Evolutionary conservation across 2,329 filamentous ascomycete genomes (phyloP).

Genomic region (Colletotrichum tabaci): DNA sequence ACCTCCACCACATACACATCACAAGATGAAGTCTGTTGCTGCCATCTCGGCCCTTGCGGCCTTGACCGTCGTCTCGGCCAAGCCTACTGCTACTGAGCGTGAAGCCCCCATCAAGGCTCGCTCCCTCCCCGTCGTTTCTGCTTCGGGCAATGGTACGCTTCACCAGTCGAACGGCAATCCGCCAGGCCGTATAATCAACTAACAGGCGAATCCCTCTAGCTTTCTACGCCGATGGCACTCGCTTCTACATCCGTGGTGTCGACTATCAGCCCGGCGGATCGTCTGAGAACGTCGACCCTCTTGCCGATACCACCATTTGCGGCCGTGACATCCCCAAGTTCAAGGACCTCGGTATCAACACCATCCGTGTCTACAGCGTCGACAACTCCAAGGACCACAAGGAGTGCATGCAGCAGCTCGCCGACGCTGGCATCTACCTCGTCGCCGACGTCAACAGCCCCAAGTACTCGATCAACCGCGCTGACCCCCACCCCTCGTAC

Average conservation of each 20-base stretch:
- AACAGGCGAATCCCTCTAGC: slow-evolving; percentile 55
- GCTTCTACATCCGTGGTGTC: slow-evolving; percentile 73
- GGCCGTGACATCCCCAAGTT: slow-evolving; percentile 86
- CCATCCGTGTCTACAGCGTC: slow-evolving; percentile 91
- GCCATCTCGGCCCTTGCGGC: slow-evolving; percentile 65
- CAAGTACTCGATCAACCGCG: slow-evolving; percentile 88
- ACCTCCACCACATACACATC: slow-evolving; percentile 25
- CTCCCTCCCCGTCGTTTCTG: slow-evolving; percentile 64
- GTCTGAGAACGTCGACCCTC: slow-evolving; percentile 75
- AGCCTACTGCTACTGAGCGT: slow-evolving; percentile 65
- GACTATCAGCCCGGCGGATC: slow-evolving; percentile 76
- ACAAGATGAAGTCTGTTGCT: slow-evolving; percentile 65
- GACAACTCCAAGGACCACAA: slow-evolving; percentile 87
- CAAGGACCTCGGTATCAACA: slow-evolving; percentile 90
- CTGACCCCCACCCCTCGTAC: slow-evolving; percentile 81
- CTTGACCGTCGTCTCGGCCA: slow-evolving; percentile 60
- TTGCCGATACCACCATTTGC: slow-evolving; percentile 80
- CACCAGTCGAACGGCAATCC: background rate
- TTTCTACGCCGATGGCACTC: slow-evolving; percentile 67
- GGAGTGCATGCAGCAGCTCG: slow-evolving; percentile 85
- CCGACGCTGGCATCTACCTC: slow-evolving; percentile 90
- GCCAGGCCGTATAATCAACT: slow-evolving; percentile 43
- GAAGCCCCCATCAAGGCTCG: slow-evolving; percentile 66
- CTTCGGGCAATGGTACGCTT: slow-evolving; percentile 69
- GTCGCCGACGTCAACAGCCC: slow-evolving; percentile 94